Conservation (phyloP, 2,329 filamentous ascomycete genomes). For the Graphiopsis chlorocephala region DNA sequence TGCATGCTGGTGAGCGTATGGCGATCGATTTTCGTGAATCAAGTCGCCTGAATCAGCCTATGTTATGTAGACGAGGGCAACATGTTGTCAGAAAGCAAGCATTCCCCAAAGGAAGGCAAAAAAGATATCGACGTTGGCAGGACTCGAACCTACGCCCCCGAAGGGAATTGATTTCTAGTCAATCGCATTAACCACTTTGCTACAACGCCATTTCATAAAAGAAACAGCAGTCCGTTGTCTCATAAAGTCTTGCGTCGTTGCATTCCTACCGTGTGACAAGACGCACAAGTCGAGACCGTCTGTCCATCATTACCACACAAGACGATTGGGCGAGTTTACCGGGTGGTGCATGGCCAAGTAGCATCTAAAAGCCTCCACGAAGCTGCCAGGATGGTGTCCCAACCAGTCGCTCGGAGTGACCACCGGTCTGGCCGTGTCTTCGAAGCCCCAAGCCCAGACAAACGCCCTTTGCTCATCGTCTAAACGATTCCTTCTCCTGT, state of each 20-base stretch:
- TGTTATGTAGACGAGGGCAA: too few species aligned
- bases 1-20: too few species aligned
- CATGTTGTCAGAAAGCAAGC: background rate
- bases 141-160: conserved; percentile 21
- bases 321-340: background rate
- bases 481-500: background rate
- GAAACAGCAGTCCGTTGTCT: too few species aligned
- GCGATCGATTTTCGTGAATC: too few species aligned
- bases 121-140: conserved; percentile 16
- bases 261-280: background rate
- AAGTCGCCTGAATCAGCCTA: too few species aligned
- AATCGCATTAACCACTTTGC: conserved; percentile 16
- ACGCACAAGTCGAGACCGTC: background rate
- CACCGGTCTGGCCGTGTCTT: background rate
- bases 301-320: background rate
- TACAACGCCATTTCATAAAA: conserved; percentile 6
- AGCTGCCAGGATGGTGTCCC: background rate
- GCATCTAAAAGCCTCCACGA: background rate
- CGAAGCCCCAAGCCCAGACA: background rate
- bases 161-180: conserved; percentile 17
- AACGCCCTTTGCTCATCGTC: background rate
- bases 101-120: background rate
- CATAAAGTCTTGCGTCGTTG: background rate
- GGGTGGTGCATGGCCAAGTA: background rate
- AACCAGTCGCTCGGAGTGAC: background rate